Evolutionary conservation across 495 filamentous ascomycete species (phyloP), one percentile per base, ranked within the genome.

Genomic region (Daldinia vernicosa): DNA sequence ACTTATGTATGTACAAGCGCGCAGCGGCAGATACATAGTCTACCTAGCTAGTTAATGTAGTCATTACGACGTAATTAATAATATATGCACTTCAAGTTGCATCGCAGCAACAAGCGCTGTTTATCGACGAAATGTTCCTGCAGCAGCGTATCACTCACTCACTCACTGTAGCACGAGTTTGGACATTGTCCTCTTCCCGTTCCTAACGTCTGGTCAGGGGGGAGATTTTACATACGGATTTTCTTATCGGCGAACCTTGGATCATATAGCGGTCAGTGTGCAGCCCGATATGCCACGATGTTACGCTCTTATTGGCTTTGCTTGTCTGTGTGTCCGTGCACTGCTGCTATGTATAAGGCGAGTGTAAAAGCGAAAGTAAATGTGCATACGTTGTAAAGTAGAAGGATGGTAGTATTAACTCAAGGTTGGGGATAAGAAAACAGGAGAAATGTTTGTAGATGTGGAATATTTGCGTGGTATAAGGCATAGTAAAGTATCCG

Each of bases 101-200:
- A 54, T 53, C 53, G 53, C 54, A 66, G 57, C 43, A 59, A 66
- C 50, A 63, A 24, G 61, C 11, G 47, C 43, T 65, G 35, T 45
- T 15, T 53, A 68, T 63, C 27, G 26, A 47, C 54, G 54, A 67
- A 50, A 35, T 60, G 60, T 66, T 69, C 65, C 61, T 68, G 64
- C 59, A 60, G 55, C 32, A 57, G 64, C 64, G 69, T 72, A 72
- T 33, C 69, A n/a, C n/a, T n/a, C n/a, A n/a, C n/a, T n/a, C n/a
- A n/a, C n/a, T n/a, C n/a, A 72, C 28, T 45, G 60, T 58, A 67
- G 58, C 30, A 22, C 52, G 63, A 72, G 69, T 60, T 63, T 64
- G 59, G 69, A 67, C 69, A 24, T 53, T 45, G 28, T 54, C 12
- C 30, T 40, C 9, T 43, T 56, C 37, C 37, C 17, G 51, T 60